Percentiles rank a stretch among this genome's conserved stretches.
Conservation (phyloP, 805 yeast genomes). For the Blastobotrys attinorum region DNA sequence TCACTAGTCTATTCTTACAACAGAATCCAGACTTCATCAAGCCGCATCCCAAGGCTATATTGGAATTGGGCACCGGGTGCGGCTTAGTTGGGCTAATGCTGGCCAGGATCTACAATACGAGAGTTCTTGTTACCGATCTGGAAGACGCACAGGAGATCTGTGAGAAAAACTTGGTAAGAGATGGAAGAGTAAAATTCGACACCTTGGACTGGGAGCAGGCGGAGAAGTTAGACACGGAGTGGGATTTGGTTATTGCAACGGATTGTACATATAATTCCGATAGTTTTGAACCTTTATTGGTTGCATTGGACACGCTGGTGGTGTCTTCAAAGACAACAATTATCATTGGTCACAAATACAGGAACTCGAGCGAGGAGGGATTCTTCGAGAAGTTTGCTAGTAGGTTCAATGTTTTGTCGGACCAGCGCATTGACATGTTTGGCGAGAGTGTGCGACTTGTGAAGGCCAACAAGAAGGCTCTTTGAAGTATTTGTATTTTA, state of each 20-base stretch:
- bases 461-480: background rate
- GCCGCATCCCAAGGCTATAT: slow-evolving; percentile 14
- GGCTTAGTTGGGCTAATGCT: slow-evolving; percentile 33
- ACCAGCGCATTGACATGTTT: background rate
- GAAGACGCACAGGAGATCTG: slow-evolving; percentile 34
- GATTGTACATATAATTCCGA: slow-evolving; percentile 39
- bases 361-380: slow-evolving; percentile 19
- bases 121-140: slow-evolving; percentile 31
- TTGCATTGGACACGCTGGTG: slow-evolving; percentile 20
- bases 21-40: background rate
- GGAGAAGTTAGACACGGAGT: slow-evolving; percentile 21
- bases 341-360: slow-evolving; percentile 28
- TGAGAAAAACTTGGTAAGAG: slow-evolving; percentile 25
- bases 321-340: slow-evolving; percentile 14
- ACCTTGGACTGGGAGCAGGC: slow-evolving; percentile 34
- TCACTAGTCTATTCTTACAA: background rate
- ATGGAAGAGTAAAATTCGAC: slow-evolving; percentile 22
- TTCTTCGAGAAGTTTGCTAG: slow-evolving; percentile 14
- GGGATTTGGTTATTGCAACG: slow-evolving; percentile 35
- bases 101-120: slow-evolving; percentile 17
- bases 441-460: slow-evolving; percentile 2
- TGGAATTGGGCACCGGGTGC: slow-evolving; percentile 39
- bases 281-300: slow-evolving; percentile 31
- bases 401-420: background rate
- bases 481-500: background rate